Conservation (phyloP, 164 flowering plant species). For the Tetracentron sinense region DNA sequence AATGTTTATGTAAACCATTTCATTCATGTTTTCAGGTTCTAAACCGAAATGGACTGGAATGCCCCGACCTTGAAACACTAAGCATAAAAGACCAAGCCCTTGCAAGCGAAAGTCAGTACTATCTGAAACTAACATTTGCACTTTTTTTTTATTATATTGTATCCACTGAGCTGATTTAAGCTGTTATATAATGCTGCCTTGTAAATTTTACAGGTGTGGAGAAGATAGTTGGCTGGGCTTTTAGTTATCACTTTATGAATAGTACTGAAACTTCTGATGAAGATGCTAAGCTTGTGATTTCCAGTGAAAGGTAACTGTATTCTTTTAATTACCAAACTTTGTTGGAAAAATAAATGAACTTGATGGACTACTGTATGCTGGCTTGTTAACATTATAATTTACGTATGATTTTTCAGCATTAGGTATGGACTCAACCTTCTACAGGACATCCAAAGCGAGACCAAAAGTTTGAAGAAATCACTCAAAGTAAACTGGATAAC, state of each 20-base stretch:
- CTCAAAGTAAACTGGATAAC: slow-evolving; percentile 39
- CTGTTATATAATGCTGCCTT: background rate
- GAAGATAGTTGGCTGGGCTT: slow-evolving; percentile 64
- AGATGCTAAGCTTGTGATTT: slow-evolving; percentile 49
- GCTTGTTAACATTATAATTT: background rate
- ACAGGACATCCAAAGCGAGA: slow-evolving; percentile 47
- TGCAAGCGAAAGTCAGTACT: slow-evolving; percentile 49
- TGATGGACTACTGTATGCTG: background rate
- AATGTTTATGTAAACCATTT: background rate
- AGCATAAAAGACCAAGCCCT: slow-evolving; percentile 60
- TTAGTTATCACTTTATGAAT: slow-evolving; percentile 57
- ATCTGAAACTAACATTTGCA: slow-evolving; percentile 2
- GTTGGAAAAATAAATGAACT: background rate
- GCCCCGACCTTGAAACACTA: slow-evolving; percentile 48
- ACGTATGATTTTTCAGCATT: slow-evolving; percentile 39
- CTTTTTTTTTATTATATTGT: background rate
- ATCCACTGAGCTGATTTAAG: background rate
- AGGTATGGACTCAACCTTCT: slow-evolving; percentile 48
- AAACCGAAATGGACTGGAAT: slow-evolving; percentile 38
- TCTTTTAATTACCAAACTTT: too few relatives aligned
- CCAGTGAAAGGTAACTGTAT: slow-evolving; percentile 58
- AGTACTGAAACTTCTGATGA: slow-evolving; percentile 24
- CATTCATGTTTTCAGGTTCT: slow-evolving; percentile 40
- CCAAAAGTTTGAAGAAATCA: slow-evolving; percentile 54
- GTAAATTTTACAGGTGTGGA: slow-evolving; percentile 39